Percentiles rank a stretch among this genome's conserved stretches.
Conservation (phyloP, 495 filamentous ascomycete genomes). For the Penicillium herquei region DNA sequence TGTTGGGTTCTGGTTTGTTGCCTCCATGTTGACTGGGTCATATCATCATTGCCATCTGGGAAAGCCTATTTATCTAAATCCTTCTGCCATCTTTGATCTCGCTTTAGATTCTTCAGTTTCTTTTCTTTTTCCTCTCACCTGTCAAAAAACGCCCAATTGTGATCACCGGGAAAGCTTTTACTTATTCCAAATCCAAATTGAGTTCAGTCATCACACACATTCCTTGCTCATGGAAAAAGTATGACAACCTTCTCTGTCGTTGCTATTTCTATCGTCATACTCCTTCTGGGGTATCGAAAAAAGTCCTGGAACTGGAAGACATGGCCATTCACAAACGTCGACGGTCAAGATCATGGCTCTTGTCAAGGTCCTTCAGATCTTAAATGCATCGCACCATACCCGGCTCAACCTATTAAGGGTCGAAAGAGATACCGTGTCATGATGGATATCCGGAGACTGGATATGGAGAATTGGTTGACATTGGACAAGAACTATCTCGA, state of each 20-base stretch:
- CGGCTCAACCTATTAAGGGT: slow-evolving; percentile 45
- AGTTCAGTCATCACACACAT: neutral
- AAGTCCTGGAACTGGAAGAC: slow-evolving; percentile 22
- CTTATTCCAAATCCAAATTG: neutral
- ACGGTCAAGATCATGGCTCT: slow-evolving; percentile 1
- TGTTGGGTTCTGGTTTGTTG: slow-evolving; percentile 11
- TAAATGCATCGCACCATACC: slow-evolving; percentile 41
- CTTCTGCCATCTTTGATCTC: neutral
- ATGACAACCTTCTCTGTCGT: slow-evolving; percentile 38
- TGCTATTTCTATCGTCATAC: slow-evolving; percentile 35
- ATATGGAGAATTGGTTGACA: slow-evolving; percentile 53
- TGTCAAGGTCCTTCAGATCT: slow-evolving; percentile 26
- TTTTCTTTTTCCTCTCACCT: slow-evolving; percentile 8
- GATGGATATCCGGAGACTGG: slow-evolving; percentile 56
- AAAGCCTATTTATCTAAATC: slow-evolving; percentile 9
- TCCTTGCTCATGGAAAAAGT: slow-evolving; percentile 22
- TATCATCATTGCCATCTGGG: slow-evolving; percentile 1
- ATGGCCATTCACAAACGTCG: slow-evolving; percentile 10
- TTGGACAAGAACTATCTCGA: slow-evolving; percentile 52
- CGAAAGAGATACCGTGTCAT: slow-evolving; percentile 46
- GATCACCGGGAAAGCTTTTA: neutral
- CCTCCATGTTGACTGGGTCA: slow-evolving; percentile 1
- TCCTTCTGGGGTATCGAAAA: slow-evolving; percentile 46
- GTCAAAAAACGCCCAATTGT: slow-evolving; percentile 3
- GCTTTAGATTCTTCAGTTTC: neutral